Percentiles rank a stretch among this genome's conserved stretches.
phyloP scores from a whole-genome alignment of 2,329 filamentous ascomycete species.

The Aureobasidium zeae region DNA sequence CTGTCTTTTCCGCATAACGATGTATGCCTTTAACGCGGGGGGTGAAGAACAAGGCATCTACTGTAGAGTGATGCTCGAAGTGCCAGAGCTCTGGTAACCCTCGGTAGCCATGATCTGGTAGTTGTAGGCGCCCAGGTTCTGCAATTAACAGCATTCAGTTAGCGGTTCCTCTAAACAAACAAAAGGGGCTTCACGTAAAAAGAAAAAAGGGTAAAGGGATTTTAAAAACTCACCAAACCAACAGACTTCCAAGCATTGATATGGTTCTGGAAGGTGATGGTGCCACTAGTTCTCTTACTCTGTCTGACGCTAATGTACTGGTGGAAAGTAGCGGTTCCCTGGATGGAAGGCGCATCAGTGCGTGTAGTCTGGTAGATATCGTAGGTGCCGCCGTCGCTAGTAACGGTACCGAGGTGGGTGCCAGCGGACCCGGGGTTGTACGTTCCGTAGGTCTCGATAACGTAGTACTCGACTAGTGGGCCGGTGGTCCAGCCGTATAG shows the following conservation, averaged over 20 bases:
- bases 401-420: constrained; percentile 42
- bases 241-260: constrained; percentile 44
- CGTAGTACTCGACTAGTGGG: constrained; percentile 50
- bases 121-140: constrained; percentile 39
- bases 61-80: not conserved
- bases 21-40: too few relatives aligned
- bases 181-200: too few relatives aligned
- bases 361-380: constrained; percentile 43
- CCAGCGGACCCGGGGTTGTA: constrained; percentile 35
- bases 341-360: constrained; percentile 39
- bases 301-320: constrained; percentile 47
- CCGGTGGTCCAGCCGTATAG: constrained; percentile 49
- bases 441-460: constrained; percentile 44
- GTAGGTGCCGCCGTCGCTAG: constrained; percentile 44
- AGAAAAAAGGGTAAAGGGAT: not conserved
- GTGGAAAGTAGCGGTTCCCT: constrained; percentile 45
- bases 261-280: constrained; percentile 42
- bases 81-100: constrained; percentile 35
- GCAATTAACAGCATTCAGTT: not conserved
- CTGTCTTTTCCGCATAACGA: too few relatives aligned
- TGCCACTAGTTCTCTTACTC: constrained; percentile 42
- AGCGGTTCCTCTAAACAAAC: too few relatives aligned
- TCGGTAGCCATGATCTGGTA: constrained; percentile 45
- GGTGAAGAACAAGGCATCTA: not conserved
- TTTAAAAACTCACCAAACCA: constrained; percentile 29